phyloP scores from a whole-genome alignment of 2,329 filamentous ascomycete genomes.

The Lasiodiplodia sp. region DNA sequence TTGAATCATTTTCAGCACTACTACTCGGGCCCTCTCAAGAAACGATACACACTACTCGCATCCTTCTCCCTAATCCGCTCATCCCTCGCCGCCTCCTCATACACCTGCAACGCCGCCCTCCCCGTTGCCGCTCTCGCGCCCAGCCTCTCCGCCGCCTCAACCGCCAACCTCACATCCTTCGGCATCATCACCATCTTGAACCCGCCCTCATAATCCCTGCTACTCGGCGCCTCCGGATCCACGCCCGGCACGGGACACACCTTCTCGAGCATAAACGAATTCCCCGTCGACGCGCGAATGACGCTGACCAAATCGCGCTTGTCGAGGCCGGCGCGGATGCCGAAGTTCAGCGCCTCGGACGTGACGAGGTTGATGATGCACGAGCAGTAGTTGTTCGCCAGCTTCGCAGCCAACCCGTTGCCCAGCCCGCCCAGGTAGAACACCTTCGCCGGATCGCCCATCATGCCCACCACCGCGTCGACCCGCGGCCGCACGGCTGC shows the following conservation, averaged over 20 bases:
- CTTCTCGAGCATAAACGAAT: slow-evolving; percentile 46
- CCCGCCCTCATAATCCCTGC: slow-evolving; percentile 42
- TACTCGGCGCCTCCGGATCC: slow-evolving; percentile 47
- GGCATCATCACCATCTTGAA: slow-evolving; percentile 48
- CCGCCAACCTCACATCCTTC: slow-evolving; percentile 43
- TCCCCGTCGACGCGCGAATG: slow-evolving; percentile 42
- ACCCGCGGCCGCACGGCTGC: slow-evolving; percentile 33
- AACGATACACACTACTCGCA: slow-evolving; percentile 11
- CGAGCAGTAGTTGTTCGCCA: slow-evolving; percentile 44
- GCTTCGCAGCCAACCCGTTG: slow-evolving; percentile 43
- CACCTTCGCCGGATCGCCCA: slow-evolving; percentile 40
- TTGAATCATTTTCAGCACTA: neutral
- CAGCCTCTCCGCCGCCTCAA: slow-evolving; percentile 40
- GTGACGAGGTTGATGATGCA: slow-evolving; percentile 43
- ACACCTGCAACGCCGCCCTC: slow-evolving; percentile 39
- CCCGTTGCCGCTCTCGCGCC: slow-evolving; percentile 40
- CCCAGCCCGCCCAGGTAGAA: slow-evolving; percentile 42
- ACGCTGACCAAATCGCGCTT: slow-evolving; percentile 39
- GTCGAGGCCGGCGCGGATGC: slow-evolving; percentile 42
- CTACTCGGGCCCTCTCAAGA: slow-evolving; percentile 9
- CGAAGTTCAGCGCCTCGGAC: slow-evolving; percentile 43
- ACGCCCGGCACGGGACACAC: slow-evolving; percentile 46
- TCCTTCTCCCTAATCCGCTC: slow-evolving; percentile 33
- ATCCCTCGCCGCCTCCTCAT: slow-evolving; percentile 39
- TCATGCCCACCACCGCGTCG: slow-evolving; percentile 33